Evolutionary conservation across 345 rosid genomes (phyloP), one percentile per base, ranked within the genome.

Genomic region (Stellera chamaejasme): DNA sequence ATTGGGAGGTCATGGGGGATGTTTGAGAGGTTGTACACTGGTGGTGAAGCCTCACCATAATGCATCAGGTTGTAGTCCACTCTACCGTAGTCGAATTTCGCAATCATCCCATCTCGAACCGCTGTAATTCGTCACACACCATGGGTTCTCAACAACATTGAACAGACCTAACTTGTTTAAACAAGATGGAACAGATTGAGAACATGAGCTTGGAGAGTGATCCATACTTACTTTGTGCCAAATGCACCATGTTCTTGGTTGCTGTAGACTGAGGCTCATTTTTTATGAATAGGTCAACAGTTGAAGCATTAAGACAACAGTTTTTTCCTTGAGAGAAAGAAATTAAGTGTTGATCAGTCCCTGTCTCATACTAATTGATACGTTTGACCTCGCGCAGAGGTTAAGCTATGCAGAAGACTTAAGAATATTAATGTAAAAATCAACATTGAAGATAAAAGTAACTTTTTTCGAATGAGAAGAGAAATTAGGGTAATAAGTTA

Each of bases 181-280:
- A 19, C 23, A 19, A 19, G 23, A 19, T 19, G 23, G 10, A 49
- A 49, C 2, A 10, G 10, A 49, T 2, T 10, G 3, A 19, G 14
- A 6, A 11, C 6, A 41, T 3, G 26, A 27, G 15, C 28, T 11
- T 14, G 23, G 23, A 19, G 23, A 19, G 23, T 19, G 23, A 41
- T 27, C 7, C 11, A 6, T 14, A 67, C 88, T 66, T 79, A 91
- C 98, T 82, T 61, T 91, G 98, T 73, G 88, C 60, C 69, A 88
- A 78, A 65, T 91, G 98, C 42, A 88, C 78, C 87, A 91, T 62
- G 79, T 83, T 91, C 74, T 82, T 91, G 49, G 87, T 76, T 50
- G 98, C 55, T 45, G 95, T 91, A 12, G 98, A 67, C 43, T 91
- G 98, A 49, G 98, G 98, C 66, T 82, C 85, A 36, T 74, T 83